Conservation (phyloP, 805 yeast genomes). For the Monosporozyma aquatica region DNA sequence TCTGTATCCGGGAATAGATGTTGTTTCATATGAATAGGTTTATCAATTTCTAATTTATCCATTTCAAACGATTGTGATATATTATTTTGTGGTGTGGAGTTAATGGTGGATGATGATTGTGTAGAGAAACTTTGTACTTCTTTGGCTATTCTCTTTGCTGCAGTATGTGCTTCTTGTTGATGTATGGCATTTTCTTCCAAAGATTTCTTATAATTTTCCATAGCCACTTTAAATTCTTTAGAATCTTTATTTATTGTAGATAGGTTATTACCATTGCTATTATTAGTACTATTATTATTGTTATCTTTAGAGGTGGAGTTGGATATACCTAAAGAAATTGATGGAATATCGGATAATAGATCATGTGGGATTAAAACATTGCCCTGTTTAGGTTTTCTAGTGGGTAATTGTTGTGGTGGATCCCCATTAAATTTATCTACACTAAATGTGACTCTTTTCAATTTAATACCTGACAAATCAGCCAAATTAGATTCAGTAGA, state of each 20-base stretch:
- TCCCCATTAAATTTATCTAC: slow-evolving; percentile 62
- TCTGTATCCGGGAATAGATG: slow-evolving; percentile 36
- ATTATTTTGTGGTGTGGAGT: neutral
- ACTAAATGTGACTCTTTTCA: slow-evolving; percentile 68
- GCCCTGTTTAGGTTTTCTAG: slow-evolving; percentile 72
- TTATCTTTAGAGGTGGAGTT: too few relatives aligned
- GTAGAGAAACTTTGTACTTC: slow-evolving; percentile 43
- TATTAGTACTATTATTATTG: too few relatives aligned
- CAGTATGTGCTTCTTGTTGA: slow-evolving; percentile 64
- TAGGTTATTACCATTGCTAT: too few relatives aligned
- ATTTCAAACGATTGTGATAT: too few relatives aligned
- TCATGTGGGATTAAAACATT: slow-evolving; percentile 68
- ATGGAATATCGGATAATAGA: slow-evolving; percentile 45
- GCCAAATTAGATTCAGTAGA: neutral
- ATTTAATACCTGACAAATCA: slow-evolving; percentile 21
- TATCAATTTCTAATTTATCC: slow-evolving; percentile 41
- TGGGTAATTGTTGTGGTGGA: slow-evolving; percentile 92
- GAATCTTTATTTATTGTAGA: slow-evolving; percentile 15
- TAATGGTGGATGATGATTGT: neutral
- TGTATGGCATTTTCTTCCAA: slow-evolving; percentile 57
- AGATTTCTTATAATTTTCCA: slow-evolving; percentile 49
- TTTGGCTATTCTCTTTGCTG: slow-evolving; percentile 59
- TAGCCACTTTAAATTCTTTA: slow-evolving; percentile 43
- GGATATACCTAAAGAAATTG: slow-evolving; percentile 62
- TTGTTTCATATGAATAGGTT: slow-evolving; percentile 59